Percentiles rank a stretch among this genome's conserved stretches.
Evolutionary conservation across 106 monocot species (phyloP).

Genomic region (Phalaenopsis aphrodite): DNA sequence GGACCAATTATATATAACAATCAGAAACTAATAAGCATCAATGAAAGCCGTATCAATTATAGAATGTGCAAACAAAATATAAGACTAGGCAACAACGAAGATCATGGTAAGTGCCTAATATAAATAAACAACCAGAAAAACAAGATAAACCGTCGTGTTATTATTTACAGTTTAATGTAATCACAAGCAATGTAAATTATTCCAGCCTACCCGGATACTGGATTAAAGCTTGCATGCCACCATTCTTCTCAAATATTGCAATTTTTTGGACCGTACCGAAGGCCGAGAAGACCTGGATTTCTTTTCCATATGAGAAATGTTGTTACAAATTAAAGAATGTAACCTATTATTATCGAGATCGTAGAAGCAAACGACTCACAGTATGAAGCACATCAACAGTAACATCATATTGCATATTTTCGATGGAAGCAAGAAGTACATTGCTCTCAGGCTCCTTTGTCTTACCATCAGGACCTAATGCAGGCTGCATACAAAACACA

Average conservation of each 20-base stretch:
- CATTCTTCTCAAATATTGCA: slow-evolving; percentile 1
- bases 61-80: no score
- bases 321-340: neutral
- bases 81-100: no score
- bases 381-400: slow-evolving; percentile 77
- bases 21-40: no score
- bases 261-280: neutral
- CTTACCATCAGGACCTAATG: slow-evolving; percentile 46
- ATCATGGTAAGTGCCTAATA: no score
- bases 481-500: neutral
- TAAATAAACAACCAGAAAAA: no score
- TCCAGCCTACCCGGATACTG: neutral
- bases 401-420: slow-evolving; percentile 51
- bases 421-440: slow-evolving; percentile 51
- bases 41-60: no score
- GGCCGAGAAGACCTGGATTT: neutral
- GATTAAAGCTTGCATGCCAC: neutral
- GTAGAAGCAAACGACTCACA: slow-evolving; percentile 11
- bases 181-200: no score
- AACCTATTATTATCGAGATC: no score
- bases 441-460: slow-evolving; percentile 60
- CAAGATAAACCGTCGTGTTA: no score
- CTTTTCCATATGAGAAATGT: neutral
- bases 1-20: no score
- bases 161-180: no score